Conservation (phyloP, 257 asterid genomes). For the Plantago ovata region DNA sequence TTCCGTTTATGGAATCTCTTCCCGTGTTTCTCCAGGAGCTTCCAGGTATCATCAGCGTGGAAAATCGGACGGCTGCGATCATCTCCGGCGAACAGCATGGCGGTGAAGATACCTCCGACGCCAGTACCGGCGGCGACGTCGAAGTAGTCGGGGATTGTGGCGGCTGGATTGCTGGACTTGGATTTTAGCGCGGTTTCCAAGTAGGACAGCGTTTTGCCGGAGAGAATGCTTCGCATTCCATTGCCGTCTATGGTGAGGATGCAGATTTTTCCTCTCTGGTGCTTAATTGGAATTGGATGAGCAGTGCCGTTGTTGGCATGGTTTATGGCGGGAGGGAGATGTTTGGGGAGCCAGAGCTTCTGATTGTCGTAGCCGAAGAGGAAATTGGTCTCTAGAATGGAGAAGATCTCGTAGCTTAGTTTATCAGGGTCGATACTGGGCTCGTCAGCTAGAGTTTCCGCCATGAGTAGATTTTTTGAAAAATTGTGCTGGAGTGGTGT, state of each 20-base stretch:
- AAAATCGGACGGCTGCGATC: constrained; percentile 64
- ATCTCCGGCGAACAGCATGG: constrained; percentile 77
- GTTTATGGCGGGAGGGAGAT: too few relatives aligned
- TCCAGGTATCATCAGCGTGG: constrained; percentile 87
- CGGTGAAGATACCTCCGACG: constrained; percentile 83
- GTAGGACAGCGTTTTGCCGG: constrained; percentile 78
- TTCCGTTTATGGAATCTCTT: too few relatives aligned
- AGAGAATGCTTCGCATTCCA: constrained; percentile 70
- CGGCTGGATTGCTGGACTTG: constrained; percentile 72
- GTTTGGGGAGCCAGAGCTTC: constrained; percentile 76
- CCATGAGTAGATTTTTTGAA: too few relatives aligned
- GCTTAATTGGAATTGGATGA: constrained; percentile 47
- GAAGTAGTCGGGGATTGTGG: constrained; percentile 83
- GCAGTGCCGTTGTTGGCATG: constrained; percentile 33
- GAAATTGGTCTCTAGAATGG: constrained; percentile 86
- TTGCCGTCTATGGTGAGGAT: constrained; percentile 82
- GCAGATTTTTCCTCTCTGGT: constrained; percentile 83
- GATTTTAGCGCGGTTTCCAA: constrained; percentile 70
- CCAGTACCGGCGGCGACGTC: constrained; percentile 96
- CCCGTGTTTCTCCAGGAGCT: constrained; percentile 43
- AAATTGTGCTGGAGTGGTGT: too few relatives aligned
- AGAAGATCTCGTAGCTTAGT: constrained; percentile 92
- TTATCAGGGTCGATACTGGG: constrained; percentile 85
- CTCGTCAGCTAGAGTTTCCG: too few relatives aligned
- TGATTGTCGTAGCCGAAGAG: constrained; percentile 84